Conservation (phyloP, 495 filamentous ascomycete genomes). For the Friedmanniomyces simplex region DNA sequence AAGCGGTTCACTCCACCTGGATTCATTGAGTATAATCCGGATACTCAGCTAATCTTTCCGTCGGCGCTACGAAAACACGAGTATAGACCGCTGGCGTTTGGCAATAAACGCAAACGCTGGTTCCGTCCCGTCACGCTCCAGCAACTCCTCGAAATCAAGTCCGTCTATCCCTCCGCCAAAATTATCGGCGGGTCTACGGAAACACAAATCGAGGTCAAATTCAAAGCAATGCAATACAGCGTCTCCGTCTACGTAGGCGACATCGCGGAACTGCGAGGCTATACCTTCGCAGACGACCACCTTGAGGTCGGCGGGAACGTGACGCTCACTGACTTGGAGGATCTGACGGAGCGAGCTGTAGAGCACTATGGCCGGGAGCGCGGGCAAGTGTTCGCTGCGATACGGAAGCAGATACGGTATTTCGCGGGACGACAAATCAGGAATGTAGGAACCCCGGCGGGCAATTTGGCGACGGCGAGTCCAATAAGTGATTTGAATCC, state of each 20-base stretch:
- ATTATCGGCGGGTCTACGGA: slow-evolving; percentile 93
- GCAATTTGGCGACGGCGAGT: slow-evolving; percentile 88
- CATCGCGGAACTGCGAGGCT: slow-evolving; percentile 76
- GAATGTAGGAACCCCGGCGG: slow-evolving; percentile 92
- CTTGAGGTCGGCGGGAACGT: slow-evolving; percentile 89
- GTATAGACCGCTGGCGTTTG: slow-evolving; percentile 72
- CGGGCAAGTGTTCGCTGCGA: slow-evolving; percentile 63
- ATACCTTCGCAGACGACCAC: slow-evolving; percentile 64
- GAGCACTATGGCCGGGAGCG: slow-evolving; percentile 61
- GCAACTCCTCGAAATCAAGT: slow-evolving; percentile 86
- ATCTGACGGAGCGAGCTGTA: slow-evolving; percentile 64
- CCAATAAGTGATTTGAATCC: slow-evolving; percentile 96
- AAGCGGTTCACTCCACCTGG: slow-evolving; percentile 70
- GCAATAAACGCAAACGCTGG: slow-evolving; percentile 93
- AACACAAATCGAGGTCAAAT: slow-evolving; percentile 96
- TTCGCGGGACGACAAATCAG: slow-evolving; percentile 94
- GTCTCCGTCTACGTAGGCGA: slow-evolving; percentile 89
- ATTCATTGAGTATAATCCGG: slow-evolving; percentile 86
- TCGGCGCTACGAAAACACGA: slow-evolving; percentile 71
- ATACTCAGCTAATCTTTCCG: slow-evolving; percentile 93
- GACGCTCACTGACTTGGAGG: slow-evolving; percentile 72
- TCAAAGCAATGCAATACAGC: slow-evolving; percentile 86
- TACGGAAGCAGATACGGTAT: slow-evolving; percentile 74
- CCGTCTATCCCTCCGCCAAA: slow-evolving; percentile 73
- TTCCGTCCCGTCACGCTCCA: slow-evolving; percentile 78